Conservation (phyloP, 108 stramenopile genomes). For the Aurantiochytrium sp. region DNA sequence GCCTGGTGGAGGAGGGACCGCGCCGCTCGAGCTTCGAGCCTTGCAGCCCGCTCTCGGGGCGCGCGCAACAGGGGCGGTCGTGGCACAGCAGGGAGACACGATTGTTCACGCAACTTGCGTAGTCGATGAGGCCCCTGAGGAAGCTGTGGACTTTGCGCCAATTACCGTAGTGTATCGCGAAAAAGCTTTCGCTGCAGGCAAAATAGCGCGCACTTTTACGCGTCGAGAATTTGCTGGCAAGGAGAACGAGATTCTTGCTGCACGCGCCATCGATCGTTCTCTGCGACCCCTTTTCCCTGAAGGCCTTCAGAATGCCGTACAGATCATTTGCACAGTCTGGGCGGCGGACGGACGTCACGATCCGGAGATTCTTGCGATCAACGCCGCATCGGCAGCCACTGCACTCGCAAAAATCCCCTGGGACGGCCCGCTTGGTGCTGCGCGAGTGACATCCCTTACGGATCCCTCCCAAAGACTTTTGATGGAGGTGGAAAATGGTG, state of each 20-base stretch:
- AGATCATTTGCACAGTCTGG: conserved; percentile 80
- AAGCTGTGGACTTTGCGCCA: conserved; percentile 71
- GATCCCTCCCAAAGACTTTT: conserved; percentile 36
- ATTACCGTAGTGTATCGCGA: conserved; percentile 86
- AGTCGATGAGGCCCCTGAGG: neutral
- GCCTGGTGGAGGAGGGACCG: neutral
- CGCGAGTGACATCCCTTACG: conserved; percentile 51
- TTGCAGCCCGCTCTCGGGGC: neutral
- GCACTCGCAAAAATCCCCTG: conserved; percentile 43
- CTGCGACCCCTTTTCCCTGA: conserved; percentile 75
- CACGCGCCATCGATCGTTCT: conserved; percentile 85
- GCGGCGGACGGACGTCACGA: conserved; percentile 67
- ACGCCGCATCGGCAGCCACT: conserved; percentile 68
- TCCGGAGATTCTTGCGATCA: conserved; percentile 64
- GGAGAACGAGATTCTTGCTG: conserved; percentile 79
- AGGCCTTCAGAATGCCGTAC: conserved; percentile 68
- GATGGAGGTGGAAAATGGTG: neutral
- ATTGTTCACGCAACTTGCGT: neutral
- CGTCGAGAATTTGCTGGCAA: conserved; percentile 66
- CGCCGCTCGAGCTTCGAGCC: neutral
- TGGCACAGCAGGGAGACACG: neutral
- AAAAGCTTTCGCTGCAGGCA: conserved; percentile 70
- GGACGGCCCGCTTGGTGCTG: conserved; percentile 50
- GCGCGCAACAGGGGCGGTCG: neutral
- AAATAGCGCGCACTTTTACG: conserved; percentile 71